Evolutionary conservation across 345 rosid species (phyloP).

Genomic region (Camelina laxa): DNA sequence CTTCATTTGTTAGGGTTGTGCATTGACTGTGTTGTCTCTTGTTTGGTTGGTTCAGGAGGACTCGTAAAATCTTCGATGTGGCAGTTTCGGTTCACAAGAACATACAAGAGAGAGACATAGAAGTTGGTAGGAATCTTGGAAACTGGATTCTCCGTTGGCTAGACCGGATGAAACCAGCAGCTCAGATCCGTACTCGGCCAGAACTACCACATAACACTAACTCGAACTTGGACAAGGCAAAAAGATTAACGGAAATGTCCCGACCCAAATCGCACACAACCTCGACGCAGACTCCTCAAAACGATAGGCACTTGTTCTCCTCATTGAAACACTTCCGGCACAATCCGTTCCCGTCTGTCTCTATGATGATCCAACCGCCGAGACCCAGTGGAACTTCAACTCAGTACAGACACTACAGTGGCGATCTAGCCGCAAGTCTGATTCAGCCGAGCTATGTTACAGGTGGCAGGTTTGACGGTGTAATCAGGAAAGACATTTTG

Average conservation of each 20-base stretch:
- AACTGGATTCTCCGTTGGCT: conserved; percentile 92
- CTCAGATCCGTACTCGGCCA: conserved; percentile 64
- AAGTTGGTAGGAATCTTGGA: conserved; percentile 85
- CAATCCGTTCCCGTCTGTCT: conserved; percentile 61
- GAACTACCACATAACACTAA: conserved; percentile 37
- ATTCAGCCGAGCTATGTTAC: conserved; percentile 38
- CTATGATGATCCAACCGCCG: conserved; percentile 66
- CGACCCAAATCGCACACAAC: conserved; percentile 49
- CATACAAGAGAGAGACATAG: conserved; percentile 82
- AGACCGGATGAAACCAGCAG: conserved; percentile 86
- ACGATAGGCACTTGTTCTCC: conserved; percentile 58
- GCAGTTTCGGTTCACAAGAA: conserved; percentile 70
- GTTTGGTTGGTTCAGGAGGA: conserved; percentile 53
- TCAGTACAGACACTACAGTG: conserved; percentile 62
- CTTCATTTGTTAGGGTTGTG: conserved; percentile 2
- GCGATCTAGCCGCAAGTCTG: conserved; percentile 33
- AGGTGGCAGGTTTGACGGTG: conserved; percentile 48
- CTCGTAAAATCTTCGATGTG: conserved; percentile 62
- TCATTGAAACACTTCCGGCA: conserved; percentile 52
- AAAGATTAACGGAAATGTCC: conserved; percentile 47
- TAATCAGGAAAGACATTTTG: conserved; percentile 73
- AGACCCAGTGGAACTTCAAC: conserved; percentile 57
- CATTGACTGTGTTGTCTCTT: not conserved
- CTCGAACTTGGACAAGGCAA: conserved; percentile 48
- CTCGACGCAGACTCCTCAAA: conserved; percentile 46